These are phyloP conservation scores for Leccinum solheimii DNA, from an alignment of 1,284 basidiomycete species.

Conservation along the genomic window DNA sequence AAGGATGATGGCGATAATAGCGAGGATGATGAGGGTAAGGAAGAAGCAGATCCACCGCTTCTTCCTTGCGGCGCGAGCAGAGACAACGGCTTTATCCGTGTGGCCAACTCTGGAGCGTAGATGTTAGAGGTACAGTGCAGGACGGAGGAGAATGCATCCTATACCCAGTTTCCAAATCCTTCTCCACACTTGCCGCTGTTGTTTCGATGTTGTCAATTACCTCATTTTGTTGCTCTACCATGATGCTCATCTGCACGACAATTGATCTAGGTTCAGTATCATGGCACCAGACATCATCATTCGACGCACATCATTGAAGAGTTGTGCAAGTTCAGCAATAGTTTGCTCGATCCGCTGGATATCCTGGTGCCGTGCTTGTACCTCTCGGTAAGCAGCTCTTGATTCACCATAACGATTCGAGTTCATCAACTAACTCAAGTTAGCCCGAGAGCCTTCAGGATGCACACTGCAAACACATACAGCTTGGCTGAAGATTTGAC, in stretches of 20 bases:
- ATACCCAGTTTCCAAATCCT: constrained; percentile 82
- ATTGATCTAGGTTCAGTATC: constrained; percentile 4
- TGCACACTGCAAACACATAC: constrained; percentile 45
- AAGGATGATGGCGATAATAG: constrained; percentile 63
- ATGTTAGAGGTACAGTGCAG: constrained; percentile 11
- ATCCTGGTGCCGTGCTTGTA: constrained; percentile 95
- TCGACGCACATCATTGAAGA: constrained; percentile 85
- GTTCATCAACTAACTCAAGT: constrained; percentile 68
- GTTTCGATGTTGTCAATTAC: constrained; percentile 79
- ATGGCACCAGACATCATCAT: not conserved
- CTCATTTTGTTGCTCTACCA: constrained; percentile 93
- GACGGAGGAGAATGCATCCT: not conserved
- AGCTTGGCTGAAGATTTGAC: constrained; percentile 95
- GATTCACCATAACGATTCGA: constrained; percentile 92
- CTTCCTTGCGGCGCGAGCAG: constrained; percentile 87
- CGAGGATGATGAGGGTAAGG: constrained; percentile 63
- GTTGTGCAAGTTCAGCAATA: constrained; percentile 88
- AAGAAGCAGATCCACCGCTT: constrained; percentile 94
- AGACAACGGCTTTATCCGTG: constrained; percentile 83
- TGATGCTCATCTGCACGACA: constrained; percentile 70
- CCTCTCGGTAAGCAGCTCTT: constrained; percentile 89
- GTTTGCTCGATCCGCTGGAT: constrained; percentile 95
- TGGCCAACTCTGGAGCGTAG: constrained; percentile 60
- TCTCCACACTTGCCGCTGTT: constrained; percentile 70
- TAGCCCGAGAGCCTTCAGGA: not conserved